These are phyloP conservation scores for Phlegmacium glaucopus DNA, from an alignment of 768 basidiomycete species.

Conservation along the genomic window DNA sequence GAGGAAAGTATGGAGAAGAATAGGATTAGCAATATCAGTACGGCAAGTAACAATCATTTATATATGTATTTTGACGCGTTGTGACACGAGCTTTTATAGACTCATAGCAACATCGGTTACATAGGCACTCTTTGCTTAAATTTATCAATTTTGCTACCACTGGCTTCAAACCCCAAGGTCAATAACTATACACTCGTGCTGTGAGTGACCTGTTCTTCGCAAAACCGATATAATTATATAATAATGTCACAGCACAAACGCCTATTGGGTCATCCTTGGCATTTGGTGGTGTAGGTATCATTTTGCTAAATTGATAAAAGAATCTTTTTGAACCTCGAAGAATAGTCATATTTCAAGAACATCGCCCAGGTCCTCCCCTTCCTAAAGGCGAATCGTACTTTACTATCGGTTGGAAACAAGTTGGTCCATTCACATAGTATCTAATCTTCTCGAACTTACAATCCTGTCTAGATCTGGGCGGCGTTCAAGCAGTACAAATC, in stretches of 20 bases:
- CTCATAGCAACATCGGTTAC: constrained; percentile 76
- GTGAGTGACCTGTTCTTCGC: constrained; percentile 33
- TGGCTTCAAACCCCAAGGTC: constrained; percentile 53
- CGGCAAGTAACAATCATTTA: constrained; percentile 38
- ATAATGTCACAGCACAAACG: constrained; percentile 48
- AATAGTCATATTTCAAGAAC: constrained; percentile 78
- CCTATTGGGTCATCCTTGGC: constrained; percentile 74
- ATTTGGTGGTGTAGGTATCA: constrained; percentile 81
- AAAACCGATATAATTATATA: not conserved
- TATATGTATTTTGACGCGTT: not conserved
- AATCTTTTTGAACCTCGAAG: not conserved
- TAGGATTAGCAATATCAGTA: constrained; percentile 80
- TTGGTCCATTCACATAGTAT: constrained; percentile 19
- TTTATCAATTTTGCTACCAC: constrained; percentile 65
- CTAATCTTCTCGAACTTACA: not conserved
- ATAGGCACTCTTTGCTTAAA: constrained; percentile 63
- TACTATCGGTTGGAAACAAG: constrained; percentile 87
- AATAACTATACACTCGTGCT: constrained; percentile 74
- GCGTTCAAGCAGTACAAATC: constrained; percentile 73
- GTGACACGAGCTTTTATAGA: constrained; percentile 33
- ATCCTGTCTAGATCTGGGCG: constrained; percentile 59
- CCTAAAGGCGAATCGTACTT: constrained; percentile 76
- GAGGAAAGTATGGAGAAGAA: constrained; percentile 85
- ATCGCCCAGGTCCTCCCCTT: constrained; percentile 75
- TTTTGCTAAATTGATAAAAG: not conserved